These are phyloP conservation scores for Cordyceps javanica DNA, from an alignment of 2,329 filamentous ascomycete genomes.

Conservation along the genomic window DNA sequence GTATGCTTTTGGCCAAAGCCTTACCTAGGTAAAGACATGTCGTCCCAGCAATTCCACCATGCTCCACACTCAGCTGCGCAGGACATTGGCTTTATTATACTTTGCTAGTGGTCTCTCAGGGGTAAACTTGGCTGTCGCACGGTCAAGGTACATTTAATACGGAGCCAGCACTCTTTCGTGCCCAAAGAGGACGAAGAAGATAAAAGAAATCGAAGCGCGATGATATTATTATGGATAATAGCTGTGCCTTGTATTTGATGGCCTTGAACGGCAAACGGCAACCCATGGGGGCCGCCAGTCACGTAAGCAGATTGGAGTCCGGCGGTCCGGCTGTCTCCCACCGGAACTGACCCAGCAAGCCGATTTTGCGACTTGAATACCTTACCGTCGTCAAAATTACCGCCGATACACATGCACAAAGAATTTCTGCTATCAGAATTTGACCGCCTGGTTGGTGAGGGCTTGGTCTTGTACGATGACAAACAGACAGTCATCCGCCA, in stretches of 20 bases:
- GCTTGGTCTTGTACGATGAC: conserved; percentile 13
- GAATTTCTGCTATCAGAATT: conserved; percentile 8
- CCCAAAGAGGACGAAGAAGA: not conserved
- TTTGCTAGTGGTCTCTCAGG: conserved; percentile 3
- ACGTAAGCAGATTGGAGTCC: not conserved
- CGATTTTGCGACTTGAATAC: not conserved
- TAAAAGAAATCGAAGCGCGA: not conserved
- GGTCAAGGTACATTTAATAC: not conserved
- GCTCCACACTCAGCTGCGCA: not conserved
- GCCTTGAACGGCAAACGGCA: not conserved
- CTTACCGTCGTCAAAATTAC: not conserved
- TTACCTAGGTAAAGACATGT: not conserved
- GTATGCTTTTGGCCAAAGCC: not conserved
- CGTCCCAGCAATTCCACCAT: not conserved
- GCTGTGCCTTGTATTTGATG: not conserved
- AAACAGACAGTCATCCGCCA: conserved; percentile 10
- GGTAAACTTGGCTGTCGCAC: not conserved
- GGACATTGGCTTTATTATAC: not conserved
- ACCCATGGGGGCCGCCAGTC: not conserved
- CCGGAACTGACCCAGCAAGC: not conserved
- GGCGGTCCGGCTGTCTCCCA: not conserved
- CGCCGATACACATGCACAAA: not conserved
- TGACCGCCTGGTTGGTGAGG: conserved; percentile 10
- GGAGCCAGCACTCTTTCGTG: no score
- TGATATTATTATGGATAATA: not conserved